Evolutionary conservation across 2,329 filamentous ascomycete genomes (phyloP).

Genomic region (Calonectria hawksworthii): DNA sequence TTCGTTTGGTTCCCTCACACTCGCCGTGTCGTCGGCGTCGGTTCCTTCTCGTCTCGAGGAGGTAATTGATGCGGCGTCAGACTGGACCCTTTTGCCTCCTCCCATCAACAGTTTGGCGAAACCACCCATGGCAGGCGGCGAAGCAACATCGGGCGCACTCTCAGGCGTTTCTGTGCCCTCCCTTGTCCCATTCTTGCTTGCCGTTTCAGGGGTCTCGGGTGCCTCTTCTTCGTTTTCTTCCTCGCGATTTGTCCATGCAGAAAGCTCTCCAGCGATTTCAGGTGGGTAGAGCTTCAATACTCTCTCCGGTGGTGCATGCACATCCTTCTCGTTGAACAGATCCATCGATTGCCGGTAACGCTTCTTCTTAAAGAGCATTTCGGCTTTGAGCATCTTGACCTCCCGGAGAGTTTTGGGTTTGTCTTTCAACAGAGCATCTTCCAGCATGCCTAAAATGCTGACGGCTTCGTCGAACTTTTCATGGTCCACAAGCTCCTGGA

Average conservation of each 20-base stretch:
- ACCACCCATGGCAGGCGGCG: constrained; percentile 58
- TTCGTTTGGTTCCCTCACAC: constrained; percentile 60
- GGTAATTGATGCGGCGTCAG: constrained; percentile 71
- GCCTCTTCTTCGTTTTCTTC: constrained; percentile 53
- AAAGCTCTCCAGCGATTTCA: constrained; percentile 86
- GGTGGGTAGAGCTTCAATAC: constrained; percentile 89
- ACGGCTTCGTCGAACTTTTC: constrained; percentile 90
- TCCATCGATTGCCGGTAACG: constrained; percentile 91
- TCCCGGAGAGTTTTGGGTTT: constrained; percentile 86
- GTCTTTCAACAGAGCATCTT: constrained; percentile 89
- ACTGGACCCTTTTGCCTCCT: constrained; percentile 59
- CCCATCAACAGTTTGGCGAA: constrained; percentile 69
- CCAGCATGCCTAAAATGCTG: constrained; percentile 88
- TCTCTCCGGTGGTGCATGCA: constrained; percentile 88
- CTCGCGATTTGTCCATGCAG: constrained; percentile 63
- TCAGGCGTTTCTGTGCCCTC: constrained; percentile 47
- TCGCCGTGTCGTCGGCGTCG: constrained; percentile 69
- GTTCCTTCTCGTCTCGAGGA: constrained; percentile 67
- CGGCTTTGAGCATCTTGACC: constrained; percentile 92
- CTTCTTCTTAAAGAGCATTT: constrained; percentile 83
- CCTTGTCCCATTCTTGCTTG: constrained; percentile 48
- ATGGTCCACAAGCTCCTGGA: constrained; percentile 82
- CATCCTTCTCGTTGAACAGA: constrained; percentile 85
- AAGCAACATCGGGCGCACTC: constrained; percentile 46
- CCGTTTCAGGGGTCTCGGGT: constrained; percentile 45